Base-by-base conservation (phyloP, 2,329 filamentous ascomycete species). In the Tolypocladium cylindrosporum region DNA sequence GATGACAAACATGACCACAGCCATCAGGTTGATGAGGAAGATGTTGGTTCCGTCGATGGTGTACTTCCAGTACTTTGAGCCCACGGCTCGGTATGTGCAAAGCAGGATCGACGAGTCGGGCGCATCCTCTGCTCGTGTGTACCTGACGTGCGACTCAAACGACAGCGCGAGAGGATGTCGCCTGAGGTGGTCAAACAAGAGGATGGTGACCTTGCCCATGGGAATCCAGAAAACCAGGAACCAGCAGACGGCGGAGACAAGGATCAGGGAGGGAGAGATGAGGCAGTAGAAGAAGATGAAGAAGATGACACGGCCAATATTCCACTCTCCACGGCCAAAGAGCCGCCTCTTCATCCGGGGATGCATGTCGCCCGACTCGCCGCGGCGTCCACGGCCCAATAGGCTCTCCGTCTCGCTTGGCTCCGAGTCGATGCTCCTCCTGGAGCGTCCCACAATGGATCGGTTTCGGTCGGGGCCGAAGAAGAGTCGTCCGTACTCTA, bases 31-130 rank as follows among this genome's bases (percentile, higher is more conserved):
- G 78, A 99, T 97, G 64, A 99, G 84, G 75, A 99, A 97, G 69
- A 99, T 96, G 74, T 99, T 99, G 61, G 94, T 99, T 57, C 94
- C 95, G 69, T 99, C 94, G 59, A 99, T 81, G 4, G 94, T 99
- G 75, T 99, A 99, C 75, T 99, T 99, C 93, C 95, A 99, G 77
- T 99, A 99, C 72, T 93, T 93, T 64, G 86, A 80, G 14, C 94
- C 94, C 14, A 95, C 93, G 50, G 94, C 94, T 59, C 95, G 89
- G 75, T 99, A 99, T 7, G 94, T 99, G 80, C 94, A 99, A 40
- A 99, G 81, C 21, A 99, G 79, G 61, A 99, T 93, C 13, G 92
- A 93, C 19, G 89, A 88, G 52, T 91, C 88, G 24, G 88, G 85
- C 19, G 85, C 85, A 53, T 87, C 86, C 9, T 84, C 82, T 14